These are phyloP conservation scores for Abrus pulchellus DNA, from an alignment of 306 rosid genomes.

Conservation along the genomic window DNA sequence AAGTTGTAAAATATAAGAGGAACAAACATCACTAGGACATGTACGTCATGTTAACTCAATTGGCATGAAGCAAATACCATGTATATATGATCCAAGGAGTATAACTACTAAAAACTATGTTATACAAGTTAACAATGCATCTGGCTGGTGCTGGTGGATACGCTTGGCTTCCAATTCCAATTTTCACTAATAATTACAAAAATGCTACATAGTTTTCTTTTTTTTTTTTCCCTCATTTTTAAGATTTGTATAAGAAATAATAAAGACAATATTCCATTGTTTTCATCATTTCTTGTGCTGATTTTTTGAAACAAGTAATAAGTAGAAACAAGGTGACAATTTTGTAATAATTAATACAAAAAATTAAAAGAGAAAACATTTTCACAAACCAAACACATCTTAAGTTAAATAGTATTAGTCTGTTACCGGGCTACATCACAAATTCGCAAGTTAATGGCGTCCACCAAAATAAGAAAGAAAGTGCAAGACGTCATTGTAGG, in stretches of 20 bases:
- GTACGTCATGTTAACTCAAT: not conserved
- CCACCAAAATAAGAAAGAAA: slow-evolving; percentile 4
- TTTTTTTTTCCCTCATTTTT: not conserved
- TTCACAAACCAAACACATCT: not conserved
- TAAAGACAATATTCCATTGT: not conserved
- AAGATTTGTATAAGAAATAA: not conserved
- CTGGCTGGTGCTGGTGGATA: not conserved
- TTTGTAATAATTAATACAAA: not conserved
- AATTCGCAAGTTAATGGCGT: not conserved
- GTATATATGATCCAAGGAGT: slow-evolving; percentile 12
- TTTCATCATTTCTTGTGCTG: not conserved
- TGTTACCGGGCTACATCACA: not conserved
- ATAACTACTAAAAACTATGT: slow-evolving; percentile 1
- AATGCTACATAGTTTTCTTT: not conserved
- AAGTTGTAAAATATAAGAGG: slow-evolving; percentile 11
- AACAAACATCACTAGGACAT: slow-evolving; percentile 11
- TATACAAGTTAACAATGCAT: not conserved
- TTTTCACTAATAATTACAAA: not conserved
- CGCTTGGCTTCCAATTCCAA: not conserved
- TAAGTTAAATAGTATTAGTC: not conserved
- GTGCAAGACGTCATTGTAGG: not conserved
- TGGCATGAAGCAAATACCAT: slow-evolving; percentile 18
- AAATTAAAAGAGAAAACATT: slow-evolving; percentile 1
- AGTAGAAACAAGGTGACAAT: not conserved
- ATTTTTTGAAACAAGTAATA: not conserved